Conservation (phyloP, 768 basidiomycete genomes). For the Leccinum sublutescens region DNA sequence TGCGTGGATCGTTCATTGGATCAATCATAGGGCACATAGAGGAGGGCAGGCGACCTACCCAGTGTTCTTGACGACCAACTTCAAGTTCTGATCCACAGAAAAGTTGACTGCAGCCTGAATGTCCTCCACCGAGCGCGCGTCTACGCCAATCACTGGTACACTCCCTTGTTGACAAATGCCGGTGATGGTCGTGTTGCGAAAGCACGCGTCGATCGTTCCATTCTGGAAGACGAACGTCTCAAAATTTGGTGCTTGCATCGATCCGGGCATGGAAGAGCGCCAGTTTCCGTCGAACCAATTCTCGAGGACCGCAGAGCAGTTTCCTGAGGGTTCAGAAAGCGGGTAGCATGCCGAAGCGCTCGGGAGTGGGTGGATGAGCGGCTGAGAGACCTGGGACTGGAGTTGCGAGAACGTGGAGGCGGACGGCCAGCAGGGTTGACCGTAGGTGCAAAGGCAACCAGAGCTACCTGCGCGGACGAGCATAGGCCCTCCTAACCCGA, state of each 20-base stretch:
- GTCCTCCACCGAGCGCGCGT: conserved; percentile 23
- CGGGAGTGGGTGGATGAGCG: conserved; percentile 15
- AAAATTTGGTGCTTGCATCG: conserved; percentile 37
- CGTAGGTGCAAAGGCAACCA: conserved; percentile 18
- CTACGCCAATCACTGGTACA: conserved; percentile 27
- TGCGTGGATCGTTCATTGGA: neutral
- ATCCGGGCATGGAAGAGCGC: conserved; percentile 41
- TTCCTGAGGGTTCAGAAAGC: conserved; percentile 29
- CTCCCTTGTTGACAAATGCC: conserved; percentile 23
- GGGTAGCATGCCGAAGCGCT: conserved; percentile 22
- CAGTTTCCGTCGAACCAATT: conserved; percentile 37
- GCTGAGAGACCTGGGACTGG: conserved; percentile 17
- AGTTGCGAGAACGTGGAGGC: conserved; percentile 12
- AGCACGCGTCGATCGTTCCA: conserved; percentile 41
- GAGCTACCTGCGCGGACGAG: neutral
- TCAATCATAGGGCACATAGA: no score
- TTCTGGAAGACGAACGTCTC: conserved; percentile 38
- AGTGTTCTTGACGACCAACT: conserved; percentile 29
- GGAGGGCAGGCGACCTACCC: conserved; percentile 15
- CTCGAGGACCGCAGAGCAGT: conserved; percentile 34
- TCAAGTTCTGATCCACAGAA: conserved; percentile 19
- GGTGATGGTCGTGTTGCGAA: conserved; percentile 33
- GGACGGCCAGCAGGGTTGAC: conserved; percentile 21
- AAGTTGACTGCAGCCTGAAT: conserved; percentile 28
- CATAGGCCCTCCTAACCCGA: neutral